Percentiles rank a stretch among this genome's conserved stretches.
These are phyloP conservation scores for Monosporozyma aquatica DNA, from an alignment of 805 yeast genomes.

Conservation along the genomic window DNA sequence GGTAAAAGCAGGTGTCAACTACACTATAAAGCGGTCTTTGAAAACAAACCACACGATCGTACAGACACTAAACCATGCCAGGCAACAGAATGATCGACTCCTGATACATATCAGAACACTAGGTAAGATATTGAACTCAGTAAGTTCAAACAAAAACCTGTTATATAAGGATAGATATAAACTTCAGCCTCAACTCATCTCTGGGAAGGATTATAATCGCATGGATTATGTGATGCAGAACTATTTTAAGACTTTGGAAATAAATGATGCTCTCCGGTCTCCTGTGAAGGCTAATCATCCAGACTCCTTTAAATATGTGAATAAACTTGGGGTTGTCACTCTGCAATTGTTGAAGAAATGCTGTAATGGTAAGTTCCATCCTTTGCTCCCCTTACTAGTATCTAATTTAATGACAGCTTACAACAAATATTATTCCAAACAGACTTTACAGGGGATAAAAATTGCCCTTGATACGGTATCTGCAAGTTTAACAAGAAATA, in stretches of 20 bases:
- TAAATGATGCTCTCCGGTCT: slow-evolving; percentile 13
- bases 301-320: background rate
- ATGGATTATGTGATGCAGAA: slow-evolving; percentile 17
- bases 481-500: slow-evolving; percentile 10
- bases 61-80: background rate
- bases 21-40: background rate
- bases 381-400: slow-evolving; percentile 17
- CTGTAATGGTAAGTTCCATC: slow-evolving; percentile 13
- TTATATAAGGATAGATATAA: slow-evolving; percentile 22
- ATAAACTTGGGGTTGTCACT: slow-evolving; percentile 21
- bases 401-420: slow-evolving; percentile 12
- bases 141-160: slow-evolving; percentile 17
- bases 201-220: slow-evolving; percentile 15
- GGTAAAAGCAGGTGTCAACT: background rate
- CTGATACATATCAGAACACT: slow-evolving; percentile 9
- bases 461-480: slow-evolving; percentile 12
- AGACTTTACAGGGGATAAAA: slow-evolving; percentile 13
- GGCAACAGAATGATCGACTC: background rate
- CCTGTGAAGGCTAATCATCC: too few relatives aligned
- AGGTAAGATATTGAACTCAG: slow-evolving; percentile 16
- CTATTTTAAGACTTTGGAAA: slow-evolving; percentile 15
- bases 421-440: slow-evolving; percentile 12
- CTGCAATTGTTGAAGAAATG: slow-evolving; percentile 21
- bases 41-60: slow-evolving; percentile 3
- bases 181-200: slow-evolving; percentile 15